Evolutionary conservation across 805 yeast genomes (phyloP), one percentile per base, ranked within the genome.

Genomic region (Tetrapisispora arboricola): DNA sequence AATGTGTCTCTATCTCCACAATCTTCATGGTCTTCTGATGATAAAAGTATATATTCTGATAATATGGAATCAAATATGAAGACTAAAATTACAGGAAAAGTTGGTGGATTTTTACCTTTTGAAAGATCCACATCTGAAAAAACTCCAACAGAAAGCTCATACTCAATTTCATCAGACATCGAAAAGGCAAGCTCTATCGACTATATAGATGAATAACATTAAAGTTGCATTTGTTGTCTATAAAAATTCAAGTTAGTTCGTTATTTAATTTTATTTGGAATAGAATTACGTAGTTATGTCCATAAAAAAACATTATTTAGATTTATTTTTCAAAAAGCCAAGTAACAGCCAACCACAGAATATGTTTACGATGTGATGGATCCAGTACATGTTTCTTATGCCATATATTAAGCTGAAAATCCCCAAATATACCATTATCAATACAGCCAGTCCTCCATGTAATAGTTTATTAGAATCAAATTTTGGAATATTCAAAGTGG

Each of bases 321-420:
- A 16, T 24, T 5, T 19, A 34, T 34, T 24, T 15, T 34, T 34
- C 29, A 34, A n/a, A 16, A 34, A 34, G 3, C 36, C 37, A 2
- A 41, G 35, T 40, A 27, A 45, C 32, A 18, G 51, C 60, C 60
- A 55, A 2, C 80, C 71, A 56, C 78, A 70, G 40, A 79, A 61
- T 15, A 80, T 57, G 57, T 86, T 86, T 41, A 82, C 71, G 39
- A 86, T 59, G 55, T 84, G 83, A 51, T 87, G 92, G 36, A 87
- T 63, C 84, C 88, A 84, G 60, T 75, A 88, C n/a, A 90, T 70
- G 52, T 85, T 83, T 54, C 88, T 72, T 6, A 82, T 69, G 2
- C 96, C 96, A 60, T 78, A 85, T 9, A 85, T 52, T 41, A 83
- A 58, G 32, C 82, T 64, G 60, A 83, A 86, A 29, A 74, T 54